These are phyloP conservation scores for Solanum chacoense DNA, from an alignment of 305 asterid genomes.

Conservation along the genomic window DNA sequence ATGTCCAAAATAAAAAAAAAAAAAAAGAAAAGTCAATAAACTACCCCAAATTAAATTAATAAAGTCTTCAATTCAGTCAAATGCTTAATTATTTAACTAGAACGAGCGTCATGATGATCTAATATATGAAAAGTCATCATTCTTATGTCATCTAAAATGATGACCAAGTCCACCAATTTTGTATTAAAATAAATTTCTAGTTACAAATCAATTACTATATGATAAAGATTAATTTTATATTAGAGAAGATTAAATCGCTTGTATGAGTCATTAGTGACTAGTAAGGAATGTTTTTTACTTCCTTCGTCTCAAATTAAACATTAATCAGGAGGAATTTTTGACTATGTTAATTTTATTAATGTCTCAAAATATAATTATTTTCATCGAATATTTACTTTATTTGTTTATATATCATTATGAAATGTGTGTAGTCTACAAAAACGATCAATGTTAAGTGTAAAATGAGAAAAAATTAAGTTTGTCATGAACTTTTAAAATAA, in stretches of 20 bases:
- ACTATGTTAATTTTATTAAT: background rate
- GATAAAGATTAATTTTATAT: background rate
- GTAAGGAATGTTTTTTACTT: background rate
- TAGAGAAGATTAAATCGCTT: background rate
- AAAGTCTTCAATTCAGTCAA: background rate
- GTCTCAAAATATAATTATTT: background rate
- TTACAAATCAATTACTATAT: background rate
- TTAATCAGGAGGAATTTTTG: background rate
- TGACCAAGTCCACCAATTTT: background rate
- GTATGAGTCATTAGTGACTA: background rate
- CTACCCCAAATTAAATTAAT: background rate
- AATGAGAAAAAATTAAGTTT: background rate
- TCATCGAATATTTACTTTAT: background rate
- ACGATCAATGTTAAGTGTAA: background rate
- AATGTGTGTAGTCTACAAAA: background rate
- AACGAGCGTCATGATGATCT: background rate
- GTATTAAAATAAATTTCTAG: background rate
- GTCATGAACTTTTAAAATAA: background rate
- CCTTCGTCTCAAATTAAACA: background rate
- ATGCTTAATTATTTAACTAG: background rate
- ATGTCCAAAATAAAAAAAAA: background rate
- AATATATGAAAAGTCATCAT: background rate
- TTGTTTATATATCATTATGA: background rate
- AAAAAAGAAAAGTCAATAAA: background rate
- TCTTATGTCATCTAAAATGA: background rate